Evolutionary conservation across 805 yeast genomes (phyloP), one percentile per base, ranked within the genome.

Genomic region (Barnettozyma wickerhamii): DNA sequence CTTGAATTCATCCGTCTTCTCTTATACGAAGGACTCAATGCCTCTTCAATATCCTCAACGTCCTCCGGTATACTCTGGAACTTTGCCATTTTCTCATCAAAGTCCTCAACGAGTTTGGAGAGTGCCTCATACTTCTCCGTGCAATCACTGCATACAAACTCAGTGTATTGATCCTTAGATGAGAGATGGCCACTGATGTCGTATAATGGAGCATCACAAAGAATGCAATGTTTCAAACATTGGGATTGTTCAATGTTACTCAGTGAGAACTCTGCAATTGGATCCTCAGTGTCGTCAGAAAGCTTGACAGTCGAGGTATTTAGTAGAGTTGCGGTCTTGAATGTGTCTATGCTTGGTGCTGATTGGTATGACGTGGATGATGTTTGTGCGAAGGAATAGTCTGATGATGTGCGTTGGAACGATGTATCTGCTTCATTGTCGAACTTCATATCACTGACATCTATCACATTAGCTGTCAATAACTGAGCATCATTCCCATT

Each of bases 141-240:
- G 49, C 89, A 81, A 39, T 71, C 71, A 35, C 74, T 71, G 51
- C 89, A 81, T 0, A 81, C 81, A 43, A 81, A 72, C 51, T 81
- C 86, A 30, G 50, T 48, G 46, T 48, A 65, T 9, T 49, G 48
- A 6, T 43, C 43, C 14, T 52, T 50, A 4, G 53, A 36, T 5
- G 62, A 58, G 10, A 65, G 51, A 17, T 62, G 46, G 15, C 63
- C 50, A 65, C 83, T 64, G 58, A 79, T 49, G 43, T 82, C 88
- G 56, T 81, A 83, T 21, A 83, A 56, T 13, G 88, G 85, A 40
- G 71, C 74, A 29, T 81, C 86, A 58, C 91, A 83, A 10, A 83
- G 63, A n/a, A 80, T 76, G 54, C 91, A 83, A 34, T 57, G 59
- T 37, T 61, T 64, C 35, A 69, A 39, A 2, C n/a, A n/a, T n/a